Conservation (phyloP, 352 stramenopile genomes). For the Albugo laibachii region DNA sequence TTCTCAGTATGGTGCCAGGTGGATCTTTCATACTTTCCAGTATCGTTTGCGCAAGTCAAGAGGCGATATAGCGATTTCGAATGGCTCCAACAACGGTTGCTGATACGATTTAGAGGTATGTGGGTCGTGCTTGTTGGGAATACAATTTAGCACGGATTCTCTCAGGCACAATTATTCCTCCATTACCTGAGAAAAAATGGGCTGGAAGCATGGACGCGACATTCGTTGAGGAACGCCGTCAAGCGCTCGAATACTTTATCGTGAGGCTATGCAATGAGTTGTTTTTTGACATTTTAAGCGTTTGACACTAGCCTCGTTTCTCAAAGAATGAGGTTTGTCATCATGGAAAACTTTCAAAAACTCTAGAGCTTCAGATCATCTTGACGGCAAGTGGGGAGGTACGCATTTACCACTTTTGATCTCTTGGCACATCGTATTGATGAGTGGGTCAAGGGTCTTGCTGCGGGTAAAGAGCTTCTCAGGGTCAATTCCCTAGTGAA, state of each 20-base stretch:
- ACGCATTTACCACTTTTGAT: neutral
- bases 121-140: neutral
- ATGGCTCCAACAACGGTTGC: conserved; percentile 70
- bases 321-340: conserved; percentile 68
- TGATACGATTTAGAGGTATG: conserved; percentile 55
- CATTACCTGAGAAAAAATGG: conserved; percentile 74
- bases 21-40: conserved; percentile 43
- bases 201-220: conserved; percentile 78
- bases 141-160: conserved; percentile 1
- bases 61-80: conserved; percentile 80
- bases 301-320: conserved; percentile 1
- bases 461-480: conserved; percentile 63
- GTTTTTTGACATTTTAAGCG: neutral
- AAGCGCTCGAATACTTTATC: conserved; percentile 78
- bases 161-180: conserved; percentile 71
- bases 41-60: conserved; percentile 50
- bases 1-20: conserved; percentile 16
- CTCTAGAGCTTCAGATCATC: conserved; percentile 66
- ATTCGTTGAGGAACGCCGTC: conserved; percentile 75
- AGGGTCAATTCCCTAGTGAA: conserved; percentile 54
- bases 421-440: neutral
- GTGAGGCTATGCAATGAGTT: conserved; percentile 12
- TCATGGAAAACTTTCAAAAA: conserved; percentile 67
- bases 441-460: conserved; percentile 26
- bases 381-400: conserved; percentile 68